Conservation (phyloP, 2,329 filamentous ascomycete genomes). For the Cadophora sp. region DNA sequence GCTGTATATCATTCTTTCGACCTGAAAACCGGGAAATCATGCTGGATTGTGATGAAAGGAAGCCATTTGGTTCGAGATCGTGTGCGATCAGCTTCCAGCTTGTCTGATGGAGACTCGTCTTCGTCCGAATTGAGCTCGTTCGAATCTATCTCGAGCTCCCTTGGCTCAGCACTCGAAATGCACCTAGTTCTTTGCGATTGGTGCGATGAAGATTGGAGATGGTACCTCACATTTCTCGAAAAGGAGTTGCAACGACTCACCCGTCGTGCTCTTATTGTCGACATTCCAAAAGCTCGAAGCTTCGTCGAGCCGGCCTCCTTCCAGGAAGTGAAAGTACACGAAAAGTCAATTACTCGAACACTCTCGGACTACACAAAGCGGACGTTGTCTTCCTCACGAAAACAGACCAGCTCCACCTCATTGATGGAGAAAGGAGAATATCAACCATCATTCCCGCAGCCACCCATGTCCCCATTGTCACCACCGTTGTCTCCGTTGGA, state of each 20-base stretch:
- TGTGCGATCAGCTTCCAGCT: slow-evolving; percentile 30
- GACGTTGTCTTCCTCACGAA: background rate
- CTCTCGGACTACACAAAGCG: slow-evolving; percentile 13
- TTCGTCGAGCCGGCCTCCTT: background rate
- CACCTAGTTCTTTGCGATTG: slow-evolving; percentile 48
- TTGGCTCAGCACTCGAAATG: slow-evolving; percentile 40
- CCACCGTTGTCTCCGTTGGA: background rate
- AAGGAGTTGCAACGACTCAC: slow-evolving; percentile 19
- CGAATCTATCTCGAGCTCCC: slow-evolving; percentile 25
- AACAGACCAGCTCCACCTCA: background rate
- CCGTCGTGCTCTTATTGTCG: slow-evolving; percentile 7
- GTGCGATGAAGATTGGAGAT: slow-evolving; percentile 51
- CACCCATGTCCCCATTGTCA: background rate
- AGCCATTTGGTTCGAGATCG: slow-evolving; percentile 45
- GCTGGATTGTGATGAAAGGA: slow-evolving; percentile 50
- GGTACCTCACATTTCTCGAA: slow-evolving; percentile 50
- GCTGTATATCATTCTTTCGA: slow-evolving; percentile 51
- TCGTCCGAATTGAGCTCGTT: slow-evolving; percentile 19
- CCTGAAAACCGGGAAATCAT: slow-evolving; percentile 41
- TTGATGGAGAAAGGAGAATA: background rate
- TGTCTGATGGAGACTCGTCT: background rate
- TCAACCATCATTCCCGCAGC: background rate
- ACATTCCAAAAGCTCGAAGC: slow-evolving; percentile 15
- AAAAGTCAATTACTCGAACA: slow-evolving; percentile 2
- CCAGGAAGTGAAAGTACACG: background rate